Evolutionary conservation across 2,329 filamentous ascomycete genomes (phyloP), one percentile per base, ranked within the genome.

Genomic region (Colletotrichum caudatum): DNA sequence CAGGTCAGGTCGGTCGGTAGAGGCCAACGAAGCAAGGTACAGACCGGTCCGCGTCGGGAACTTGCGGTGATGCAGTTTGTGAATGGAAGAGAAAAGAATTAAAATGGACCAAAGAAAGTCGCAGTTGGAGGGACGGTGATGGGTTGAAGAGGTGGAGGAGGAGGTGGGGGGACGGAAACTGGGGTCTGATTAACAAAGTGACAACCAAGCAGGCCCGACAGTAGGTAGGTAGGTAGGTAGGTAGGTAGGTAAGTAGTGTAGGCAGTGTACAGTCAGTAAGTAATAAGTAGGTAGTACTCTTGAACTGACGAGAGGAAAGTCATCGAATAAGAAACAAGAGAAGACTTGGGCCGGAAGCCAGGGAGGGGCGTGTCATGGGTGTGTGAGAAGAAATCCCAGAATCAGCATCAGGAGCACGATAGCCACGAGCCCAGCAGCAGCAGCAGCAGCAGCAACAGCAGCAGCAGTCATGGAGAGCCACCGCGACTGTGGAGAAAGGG

Each of bases 31-130:
- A 72, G 77, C 77, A 77, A 77, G 77, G 77, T 76, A 80, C 74
- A 72, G 77, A 77, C 78, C 76, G 77, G 77, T 77, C 79, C 78
- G 80, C 77, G 78, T 81, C 78, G 80, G 80, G 78, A 79, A 78
- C 75, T 76, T 78, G 81, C 79, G 76, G 75, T 75, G 74, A 70
- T 77, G 76, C 76, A 78, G 76, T 59, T 59, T 64, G 73, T 64
- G 72, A 73, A 73, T 74, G 73, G 74, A 73, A 75, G 66, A 71
- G 69, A 73, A 72, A 74, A 69, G 67, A 74, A 74, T 69, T 72
- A 73, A 74, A 75, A 67, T 68, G 66, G 74, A 72, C 50, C 71
- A 37, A 71, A 69, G 66, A 64, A 70, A 66, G 69, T 62, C 62
- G 69, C 64, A 73, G 69, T 66, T 72, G 53, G 71, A 73, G 71